Percentiles rank a stretch among this genome's conserved stretches.
These are phyloP conservation scores for Thalassiosira gravida DNA, from an alignment of 352 stramenopile genomes.

Conservation along the genomic window DNA sequence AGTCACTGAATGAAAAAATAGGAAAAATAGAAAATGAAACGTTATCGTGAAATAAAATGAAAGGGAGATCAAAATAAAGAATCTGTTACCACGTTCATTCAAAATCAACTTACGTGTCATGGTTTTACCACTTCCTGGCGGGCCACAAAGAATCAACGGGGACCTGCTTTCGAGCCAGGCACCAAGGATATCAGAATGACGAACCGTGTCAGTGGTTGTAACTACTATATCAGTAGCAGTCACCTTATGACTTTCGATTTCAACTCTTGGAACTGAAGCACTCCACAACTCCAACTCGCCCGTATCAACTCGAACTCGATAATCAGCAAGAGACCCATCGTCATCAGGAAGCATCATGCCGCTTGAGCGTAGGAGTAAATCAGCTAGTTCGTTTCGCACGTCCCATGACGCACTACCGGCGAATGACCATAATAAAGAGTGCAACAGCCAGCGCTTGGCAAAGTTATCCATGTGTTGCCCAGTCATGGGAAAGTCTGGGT, in stretches of 20 bases:
- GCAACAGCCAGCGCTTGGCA: slow-evolving; percentile 95
- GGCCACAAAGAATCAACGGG: slow-evolving; percentile 76
- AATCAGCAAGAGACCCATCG: slow-evolving; percentile 90
- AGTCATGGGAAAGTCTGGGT: slow-evolving; percentile 96
- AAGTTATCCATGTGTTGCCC: slow-evolving; percentile 95
- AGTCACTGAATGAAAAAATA: too few species aligned
- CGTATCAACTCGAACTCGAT: slow-evolving; percentile 95
- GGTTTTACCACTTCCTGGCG: slow-evolving; percentile 96
- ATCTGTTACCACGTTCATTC: too few species aligned
- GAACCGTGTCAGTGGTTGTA: slow-evolving; percentile 98
- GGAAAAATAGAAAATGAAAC: too few species aligned
- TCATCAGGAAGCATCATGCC: slow-evolving; percentile 88
- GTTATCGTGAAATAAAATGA: too few species aligned
- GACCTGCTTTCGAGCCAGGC: slow-evolving; percentile 96
- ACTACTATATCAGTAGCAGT: slow-evolving; percentile 97
- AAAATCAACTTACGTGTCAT: too few species aligned
- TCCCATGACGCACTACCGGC: slow-evolving; percentile 93
- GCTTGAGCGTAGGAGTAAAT: slow-evolving; percentile 90
- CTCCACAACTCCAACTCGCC: slow-evolving; percentile 96
- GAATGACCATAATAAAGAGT: slow-evolving; percentile 98
- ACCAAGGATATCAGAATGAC: slow-evolving; percentile 96
- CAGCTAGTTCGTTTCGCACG: slow-evolving; percentile 91
- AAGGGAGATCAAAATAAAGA: too few species aligned
- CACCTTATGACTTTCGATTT: slow-evolving; percentile 95
- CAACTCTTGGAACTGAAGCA: slow-evolving; percentile 93